These are phyloP conservation scores for Hyaloscypha hepaticicola DNA, from an alignment of 495 filamentous ascomycete genomes.

Conservation along the genomic window DNA sequence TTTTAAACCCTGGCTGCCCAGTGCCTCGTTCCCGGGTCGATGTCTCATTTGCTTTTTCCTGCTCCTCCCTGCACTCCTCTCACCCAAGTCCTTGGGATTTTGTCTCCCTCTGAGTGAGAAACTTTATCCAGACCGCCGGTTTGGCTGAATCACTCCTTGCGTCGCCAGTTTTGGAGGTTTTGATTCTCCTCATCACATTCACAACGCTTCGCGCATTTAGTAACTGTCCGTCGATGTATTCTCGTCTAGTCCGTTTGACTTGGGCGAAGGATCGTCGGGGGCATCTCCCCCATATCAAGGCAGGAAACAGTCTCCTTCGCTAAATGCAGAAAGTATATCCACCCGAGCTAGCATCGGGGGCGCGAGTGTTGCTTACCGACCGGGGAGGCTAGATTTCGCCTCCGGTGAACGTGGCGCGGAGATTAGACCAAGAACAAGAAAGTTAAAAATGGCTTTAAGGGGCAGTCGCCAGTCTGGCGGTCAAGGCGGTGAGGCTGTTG, in stretches of 20 bases:
- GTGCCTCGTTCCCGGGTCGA: conserved; percentile 1
- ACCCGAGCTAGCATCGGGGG: background rate
- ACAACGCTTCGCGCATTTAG: background rate
- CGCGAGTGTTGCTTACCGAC: background rate
- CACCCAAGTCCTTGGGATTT: background rate
- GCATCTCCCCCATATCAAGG: background rate
- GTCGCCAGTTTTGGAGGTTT: background rate
- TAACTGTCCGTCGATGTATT: background rate
- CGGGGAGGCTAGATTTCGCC: background rate
- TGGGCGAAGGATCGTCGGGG: background rate
- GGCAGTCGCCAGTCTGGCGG: background rate
- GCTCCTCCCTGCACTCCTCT: background rate
- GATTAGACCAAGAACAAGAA: background rate
- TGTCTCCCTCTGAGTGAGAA: background rate
- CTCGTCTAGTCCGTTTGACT: background rate
- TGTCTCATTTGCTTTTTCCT: background rate
- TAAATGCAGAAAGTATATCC: background rate
- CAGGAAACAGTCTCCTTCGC: background rate
- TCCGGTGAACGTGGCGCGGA: background rate
- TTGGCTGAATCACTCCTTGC: background rate
- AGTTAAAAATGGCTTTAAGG: background rate
- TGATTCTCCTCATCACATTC: background rate
- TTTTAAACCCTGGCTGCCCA: background rate
- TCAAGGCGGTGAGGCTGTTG: background rate
- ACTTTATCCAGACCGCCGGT: background rate